These are phyloP conservation scores for Leccinum disarticulatum DNA, from an alignment of 768 basidiomycete genomes.

Conservation along the genomic window DNA sequence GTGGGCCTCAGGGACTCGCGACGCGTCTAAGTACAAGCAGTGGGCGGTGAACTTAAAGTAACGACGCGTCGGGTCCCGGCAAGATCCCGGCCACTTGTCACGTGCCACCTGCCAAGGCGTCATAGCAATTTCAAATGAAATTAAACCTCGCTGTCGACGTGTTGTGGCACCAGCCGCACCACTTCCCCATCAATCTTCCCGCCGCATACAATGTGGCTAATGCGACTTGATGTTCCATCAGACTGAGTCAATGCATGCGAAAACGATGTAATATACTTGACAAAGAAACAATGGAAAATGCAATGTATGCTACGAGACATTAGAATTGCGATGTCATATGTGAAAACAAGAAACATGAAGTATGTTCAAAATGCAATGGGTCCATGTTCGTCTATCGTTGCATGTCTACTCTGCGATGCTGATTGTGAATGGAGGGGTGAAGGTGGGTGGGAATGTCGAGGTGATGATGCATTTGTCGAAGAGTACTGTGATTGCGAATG, in stretches of 20 bases:
- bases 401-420: conserved; percentile 30
- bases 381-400: conserved; percentile 33
- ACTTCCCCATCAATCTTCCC: neutral
- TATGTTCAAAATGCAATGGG: conserved; percentile 17
- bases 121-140: neutral
- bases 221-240: neutral
- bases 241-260: neutral
- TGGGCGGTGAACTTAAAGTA: neutral
- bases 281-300: conserved; percentile 8
- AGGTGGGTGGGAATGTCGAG: conserved; percentile 32
- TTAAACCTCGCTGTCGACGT: neutral
- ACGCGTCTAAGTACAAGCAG: neutral
- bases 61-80: conserved; percentile 8
- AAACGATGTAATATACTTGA: conserved; percentile 3
- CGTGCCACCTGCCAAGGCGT: neutral
- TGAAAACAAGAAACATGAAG: conserved; percentile 1
- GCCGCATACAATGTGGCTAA: conserved; percentile 3
- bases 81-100: neutral
- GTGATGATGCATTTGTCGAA: conserved; percentile 29
- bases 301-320: conserved; percentile 4
- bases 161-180: neutral
- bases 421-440: conserved; percentile 30
- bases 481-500: conserved; percentile 35
- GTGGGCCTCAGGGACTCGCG: conserved; percentile 1
- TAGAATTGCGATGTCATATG: neutral